These are phyloP conservation scores for Rhizophagus prolifer DNA, from an alignment of 192 early-diverging fungal species.

Conservation along the genomic window DNA sequence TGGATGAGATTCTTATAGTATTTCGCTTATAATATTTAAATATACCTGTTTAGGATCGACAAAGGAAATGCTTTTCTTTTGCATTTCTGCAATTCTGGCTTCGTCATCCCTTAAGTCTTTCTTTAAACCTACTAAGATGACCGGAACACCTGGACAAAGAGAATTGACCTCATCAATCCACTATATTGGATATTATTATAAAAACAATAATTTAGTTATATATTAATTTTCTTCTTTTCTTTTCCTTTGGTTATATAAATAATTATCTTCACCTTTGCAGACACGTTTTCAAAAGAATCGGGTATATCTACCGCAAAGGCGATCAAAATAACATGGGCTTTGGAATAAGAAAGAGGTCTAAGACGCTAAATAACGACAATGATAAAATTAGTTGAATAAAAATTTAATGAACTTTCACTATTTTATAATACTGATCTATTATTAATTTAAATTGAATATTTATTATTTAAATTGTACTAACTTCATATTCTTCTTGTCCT, in stretches of 20 bases:
- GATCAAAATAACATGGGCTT: constrained; percentile 92
- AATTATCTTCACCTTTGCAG: constrained; percentile 51
- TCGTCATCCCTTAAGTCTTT: constrained; percentile 84
- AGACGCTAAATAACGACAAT: constrained; percentile 63
- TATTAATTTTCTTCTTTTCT: background rate
- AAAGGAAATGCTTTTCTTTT: constrained; percentile 65
- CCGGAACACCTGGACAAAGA: constrained; percentile 80
- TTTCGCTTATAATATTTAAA: background rate
- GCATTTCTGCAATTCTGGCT: constrained; percentile 62
- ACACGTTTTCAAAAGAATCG: constrained; percentile 81
- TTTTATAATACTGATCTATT: too few relatives aligned
- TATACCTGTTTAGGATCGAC: constrained; percentile 69
- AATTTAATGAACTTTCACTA: too few relatives aligned
- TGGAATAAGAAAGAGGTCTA: constrained; percentile 90
- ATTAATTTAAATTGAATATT: background rate
- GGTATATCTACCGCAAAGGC: constrained; percentile 86
- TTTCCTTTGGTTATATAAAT: too few relatives aligned
- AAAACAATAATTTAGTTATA: background rate
- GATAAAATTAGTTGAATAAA: background rate
- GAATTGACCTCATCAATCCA: constrained; percentile 88
- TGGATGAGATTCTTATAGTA: background rate
- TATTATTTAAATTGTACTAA: constrained; percentile 7
- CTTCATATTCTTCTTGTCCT: constrained; percentile 65
- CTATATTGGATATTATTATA: constrained; percentile 35
- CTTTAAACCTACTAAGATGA: constrained; percentile 87